Conservation (phyloP, 2,329 filamentous ascomycete species). For the Colletotrichum cordylinicola region DNA sequence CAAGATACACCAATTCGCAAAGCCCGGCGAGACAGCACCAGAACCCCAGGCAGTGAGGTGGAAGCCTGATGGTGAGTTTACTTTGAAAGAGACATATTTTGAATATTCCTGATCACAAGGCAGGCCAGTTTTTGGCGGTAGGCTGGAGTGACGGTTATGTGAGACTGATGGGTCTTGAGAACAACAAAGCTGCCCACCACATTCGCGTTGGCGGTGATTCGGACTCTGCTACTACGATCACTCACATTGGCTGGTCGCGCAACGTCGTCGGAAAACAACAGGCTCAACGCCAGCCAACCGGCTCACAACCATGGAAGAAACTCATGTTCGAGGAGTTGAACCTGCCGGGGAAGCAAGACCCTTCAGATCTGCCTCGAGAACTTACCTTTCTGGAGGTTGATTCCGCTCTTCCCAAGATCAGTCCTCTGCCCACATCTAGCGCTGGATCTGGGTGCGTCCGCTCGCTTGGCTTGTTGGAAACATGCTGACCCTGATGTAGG, state of each 20-base stretch:
- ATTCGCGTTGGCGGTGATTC: conserved; percentile 58
- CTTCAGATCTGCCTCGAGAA: conserved; percentile 70
- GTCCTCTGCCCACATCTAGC: conserved; percentile 66
- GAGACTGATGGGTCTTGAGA: conserved; percentile 79
- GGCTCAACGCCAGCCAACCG: conserved; percentile 15
- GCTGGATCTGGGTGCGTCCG: conserved; percentile 65
- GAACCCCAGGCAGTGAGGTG: conserved; percentile 60
- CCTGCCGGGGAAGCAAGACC: conserved; percentile 26
- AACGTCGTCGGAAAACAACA: conserved; percentile 38
- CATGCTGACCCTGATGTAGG: conserved; percentile 26
- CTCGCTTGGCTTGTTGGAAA: not conserved
- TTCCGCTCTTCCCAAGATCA: conserved; percentile 77
- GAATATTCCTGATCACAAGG: not conserved
- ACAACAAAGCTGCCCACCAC: conserved; percentile 80
- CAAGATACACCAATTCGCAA: conserved; percentile 52
- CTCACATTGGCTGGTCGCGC: conserved; percentile 60
- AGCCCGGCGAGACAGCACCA: conserved; percentile 44
- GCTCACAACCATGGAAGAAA: conserved; percentile 33
- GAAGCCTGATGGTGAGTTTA: conserved; percentile 69
- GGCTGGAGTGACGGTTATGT: conserved; percentile 84
- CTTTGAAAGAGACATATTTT: not conserved
- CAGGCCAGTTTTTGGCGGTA: conserved; percentile 79
- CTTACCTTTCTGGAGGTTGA: conserved; percentile 80
- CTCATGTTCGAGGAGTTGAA: conserved; percentile 31
- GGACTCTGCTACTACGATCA: conserved; percentile 43